A percentile compares a stretch with the other conserved stretches of the same genome.
These are phyloP conservation scores for Diddensiella transvaalensis DNA, from an alignment of 805 yeast genomes.

Conservation along the genomic window DNA sequence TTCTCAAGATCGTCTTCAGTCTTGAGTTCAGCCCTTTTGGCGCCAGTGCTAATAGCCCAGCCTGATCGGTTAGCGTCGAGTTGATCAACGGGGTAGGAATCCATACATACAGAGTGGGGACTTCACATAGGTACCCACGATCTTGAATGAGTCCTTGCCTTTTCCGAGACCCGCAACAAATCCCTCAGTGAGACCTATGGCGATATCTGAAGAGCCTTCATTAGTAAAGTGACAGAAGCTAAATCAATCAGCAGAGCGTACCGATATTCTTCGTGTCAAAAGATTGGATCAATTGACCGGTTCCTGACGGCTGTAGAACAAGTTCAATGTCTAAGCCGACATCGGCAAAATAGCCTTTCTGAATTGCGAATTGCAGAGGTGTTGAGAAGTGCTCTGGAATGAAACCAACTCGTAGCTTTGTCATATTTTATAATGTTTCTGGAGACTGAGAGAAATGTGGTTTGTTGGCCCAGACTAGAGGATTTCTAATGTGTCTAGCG, in stretches of 20 bases:
- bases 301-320: constrained; percentile 76
- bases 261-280: constrained; percentile 59
- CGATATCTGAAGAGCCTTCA: constrained; percentile 43
- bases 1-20: constrained; percentile 53
- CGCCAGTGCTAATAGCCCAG: constrained; percentile 87
- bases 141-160: constrained; percentile 59
- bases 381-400: constrained; percentile 92
- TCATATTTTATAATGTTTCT: no score
- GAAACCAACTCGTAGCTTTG: constrained; percentile 53
- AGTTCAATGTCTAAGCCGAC: constrained; percentile 52
- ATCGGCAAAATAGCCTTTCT: constrained; percentile 51
- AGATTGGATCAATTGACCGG: constrained; percentile 80
- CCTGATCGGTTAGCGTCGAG: neutral
- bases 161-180: constrained; percentile 79
- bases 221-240: neutral
- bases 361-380: constrained; percentile 69
- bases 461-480: no score
- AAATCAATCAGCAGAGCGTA: constrained; percentile 7
- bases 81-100: neutral
- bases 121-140: constrained; percentile 78
- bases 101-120: constrained; percentile 60
- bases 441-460: no score
- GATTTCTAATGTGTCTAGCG: no score
- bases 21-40: constrained; percentile 51
- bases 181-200: constrained; percentile 89